Conservation (phyloP, 192 early-diverging fungal species). For the Entomortierella parvispora region DNA sequence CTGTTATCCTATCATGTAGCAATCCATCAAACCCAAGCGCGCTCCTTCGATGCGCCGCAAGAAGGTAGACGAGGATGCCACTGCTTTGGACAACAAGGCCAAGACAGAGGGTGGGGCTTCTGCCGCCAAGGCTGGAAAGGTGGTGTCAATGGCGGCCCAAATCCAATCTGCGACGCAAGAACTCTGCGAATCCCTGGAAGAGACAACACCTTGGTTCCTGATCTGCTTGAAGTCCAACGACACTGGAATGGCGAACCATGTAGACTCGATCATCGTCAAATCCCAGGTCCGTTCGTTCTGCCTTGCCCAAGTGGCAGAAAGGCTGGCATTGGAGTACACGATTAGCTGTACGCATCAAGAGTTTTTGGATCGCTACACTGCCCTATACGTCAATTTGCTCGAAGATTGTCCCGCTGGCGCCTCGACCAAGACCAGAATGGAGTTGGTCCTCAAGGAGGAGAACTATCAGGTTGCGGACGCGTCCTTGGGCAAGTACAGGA, state of each 20-base stretch:
- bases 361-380: conserved; percentile 78
- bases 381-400: conserved; percentile 45
- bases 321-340: conserved; percentile 77
- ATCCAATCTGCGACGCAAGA: conserved; percentile 76
- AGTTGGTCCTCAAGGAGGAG: conserved; percentile 20
- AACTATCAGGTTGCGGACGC: conserved; percentile 36
- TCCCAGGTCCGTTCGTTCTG: conserved; percentile 79
- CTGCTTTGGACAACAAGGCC: conserved; percentile 4
- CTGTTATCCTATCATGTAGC: conserved; percentile 14
- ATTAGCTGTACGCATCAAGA: conserved; percentile 80
- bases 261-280: conserved; percentile 76
- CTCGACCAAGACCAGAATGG: conserved; percentile 28
- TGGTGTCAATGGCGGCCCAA: conserved; percentile 69
- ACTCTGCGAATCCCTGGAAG: conserved; percentile 74
- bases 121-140: conserved; percentile 51
- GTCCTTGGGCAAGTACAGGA: conserved; percentile 51
- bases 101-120: conserved; percentile 2
- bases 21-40: conserved; percentile 73
- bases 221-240: conserved; percentile 82
- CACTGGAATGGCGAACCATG: conserved; percentile 63
- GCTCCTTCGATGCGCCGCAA: conserved; percentile 71
- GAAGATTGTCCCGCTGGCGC: conserved; percentile 46
- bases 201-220: conserved; percentile 84
- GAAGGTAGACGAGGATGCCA: conserved; percentile 36
- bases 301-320: conserved; percentile 71